phyloP scores from a whole-genome alignment of 2,329 filamentous ascomycete genomes.

The Lomentospora prolificans region DNA sequence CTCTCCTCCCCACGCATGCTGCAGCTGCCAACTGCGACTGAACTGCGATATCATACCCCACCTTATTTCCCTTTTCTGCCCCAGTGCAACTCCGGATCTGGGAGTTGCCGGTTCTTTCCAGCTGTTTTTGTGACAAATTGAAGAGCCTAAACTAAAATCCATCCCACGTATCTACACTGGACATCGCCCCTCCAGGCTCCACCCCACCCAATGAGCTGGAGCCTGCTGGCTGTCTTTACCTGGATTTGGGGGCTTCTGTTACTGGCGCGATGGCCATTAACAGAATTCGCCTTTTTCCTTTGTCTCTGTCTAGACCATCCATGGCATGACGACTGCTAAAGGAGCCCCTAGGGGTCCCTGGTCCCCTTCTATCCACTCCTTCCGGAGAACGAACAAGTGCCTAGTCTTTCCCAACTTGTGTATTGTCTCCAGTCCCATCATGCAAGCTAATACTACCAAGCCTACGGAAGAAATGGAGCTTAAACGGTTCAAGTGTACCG shows the following conservation, averaged over 20 bases:
- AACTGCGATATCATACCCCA: neutral
- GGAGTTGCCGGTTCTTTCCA: neutral
- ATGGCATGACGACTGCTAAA: too few relatives aligned
- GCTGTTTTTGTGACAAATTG: constrained; percentile 6
- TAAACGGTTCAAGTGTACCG: neutral
- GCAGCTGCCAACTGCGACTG: neutral
- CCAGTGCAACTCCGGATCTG: constrained; percentile 6
- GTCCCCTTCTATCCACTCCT: neutral
- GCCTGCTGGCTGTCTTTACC: neutral
- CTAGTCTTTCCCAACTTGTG: neutral
- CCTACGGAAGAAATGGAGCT: neutral
- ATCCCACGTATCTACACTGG: neutral
- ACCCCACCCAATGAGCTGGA: neutral
- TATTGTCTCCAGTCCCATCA: neutral
- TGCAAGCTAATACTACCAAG: neutral
- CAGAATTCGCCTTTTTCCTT: too few relatives aligned
- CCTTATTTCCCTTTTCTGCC: neutral
- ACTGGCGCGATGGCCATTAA: too few relatives aligned
- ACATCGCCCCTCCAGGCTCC: neutral
- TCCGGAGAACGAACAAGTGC: neutral
- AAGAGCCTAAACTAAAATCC: constrained; percentile 5
- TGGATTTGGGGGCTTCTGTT: too few relatives aligned
- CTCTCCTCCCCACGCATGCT: neutral
- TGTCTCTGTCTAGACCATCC: too few relatives aligned
- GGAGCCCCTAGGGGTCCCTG: too few relatives aligned